A percentile compares a stretch with the other conserved stretches of the same genome.
These are phyloP conservation scores for Jamesozyma jinghongensis DNA, from an alignment of 805 yeast genomes.

Conservation along the genomic window DNA sequence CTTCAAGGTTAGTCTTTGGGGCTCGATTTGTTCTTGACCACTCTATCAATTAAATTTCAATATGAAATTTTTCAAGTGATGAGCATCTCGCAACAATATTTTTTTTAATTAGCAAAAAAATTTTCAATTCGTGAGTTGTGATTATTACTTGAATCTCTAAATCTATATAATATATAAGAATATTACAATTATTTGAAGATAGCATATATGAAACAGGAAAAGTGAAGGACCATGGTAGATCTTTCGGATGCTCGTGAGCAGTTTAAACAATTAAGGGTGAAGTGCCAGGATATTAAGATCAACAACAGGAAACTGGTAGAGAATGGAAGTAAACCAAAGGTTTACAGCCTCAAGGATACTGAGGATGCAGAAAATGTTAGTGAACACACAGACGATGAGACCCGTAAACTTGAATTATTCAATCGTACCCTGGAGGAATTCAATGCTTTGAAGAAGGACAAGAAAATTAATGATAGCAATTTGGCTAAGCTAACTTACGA, in stretches of 20 bases:
- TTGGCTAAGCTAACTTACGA: slow-evolving; percentile 26
- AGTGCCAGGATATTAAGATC: slow-evolving; percentile 12
- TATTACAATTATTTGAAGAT: not conserved
- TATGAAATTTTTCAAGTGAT: slow-evolving; percentile 1
- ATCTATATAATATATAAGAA: no score
- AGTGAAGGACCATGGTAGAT: not conserved
- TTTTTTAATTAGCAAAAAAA: slow-evolving; percentile 4
- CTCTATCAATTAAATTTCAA: no score
- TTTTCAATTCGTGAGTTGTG: slow-evolving; percentile 8
- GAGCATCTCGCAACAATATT: slow-evolving; percentile 4
- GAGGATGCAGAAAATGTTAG: slow-evolving; percentile 1
- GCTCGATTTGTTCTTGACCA: no score
- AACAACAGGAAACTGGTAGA: slow-evolving; percentile 19
- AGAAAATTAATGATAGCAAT: slow-evolving; percentile 9
- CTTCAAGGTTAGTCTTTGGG: no score
- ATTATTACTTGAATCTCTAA: not conserved
- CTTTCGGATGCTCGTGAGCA: not conserved
- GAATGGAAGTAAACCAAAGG: slow-evolving; percentile 18
- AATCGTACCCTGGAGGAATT: slow-evolving; percentile 1
- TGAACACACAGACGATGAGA: not conserved
- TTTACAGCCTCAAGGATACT: slow-evolving; percentile 16
- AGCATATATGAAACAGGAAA: no score
- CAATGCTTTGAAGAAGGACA: slow-evolving; percentile 10
- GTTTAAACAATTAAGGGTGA: slow-evolving; percentile 14
- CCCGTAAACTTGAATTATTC: not conserved